Conservation (phyloP, 257 asterid genomes). For the Forsythia viridissima region DNA sequence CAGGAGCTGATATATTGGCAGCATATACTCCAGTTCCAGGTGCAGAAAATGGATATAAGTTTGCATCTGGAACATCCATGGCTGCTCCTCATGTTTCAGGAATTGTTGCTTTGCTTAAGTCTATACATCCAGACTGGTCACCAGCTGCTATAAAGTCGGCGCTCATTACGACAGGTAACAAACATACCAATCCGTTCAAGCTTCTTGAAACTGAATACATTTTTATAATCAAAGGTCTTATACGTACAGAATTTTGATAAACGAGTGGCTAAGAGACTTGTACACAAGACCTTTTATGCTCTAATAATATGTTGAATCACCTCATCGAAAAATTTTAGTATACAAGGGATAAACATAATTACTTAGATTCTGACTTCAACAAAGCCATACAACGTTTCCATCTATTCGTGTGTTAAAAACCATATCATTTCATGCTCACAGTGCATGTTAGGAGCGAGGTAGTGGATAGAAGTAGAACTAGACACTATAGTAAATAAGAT, state of each 20-base stretch:
- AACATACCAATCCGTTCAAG: neutral
- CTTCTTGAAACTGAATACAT: too few relatives aligned
- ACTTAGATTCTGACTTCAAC: neutral
- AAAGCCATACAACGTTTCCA: neutral
- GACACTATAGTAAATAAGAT: neutral
- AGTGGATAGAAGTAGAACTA: neutral
- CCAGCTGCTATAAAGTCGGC: constrained; percentile 40
- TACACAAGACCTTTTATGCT: neutral
- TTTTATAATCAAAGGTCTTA: neutral
- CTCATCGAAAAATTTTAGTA: neutral
- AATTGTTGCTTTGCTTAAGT: constrained; percentile 35
- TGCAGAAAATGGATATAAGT: neutral
- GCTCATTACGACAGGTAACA: constrained; percentile 35
- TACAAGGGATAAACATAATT: neutral
- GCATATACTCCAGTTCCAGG: constrained; percentile 20
- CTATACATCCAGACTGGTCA: constrained; percentile 42
- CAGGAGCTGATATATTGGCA: constrained; percentile 45
- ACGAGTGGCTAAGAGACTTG: neutral
- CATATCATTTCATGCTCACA: neutral
- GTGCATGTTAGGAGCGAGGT: neutral
- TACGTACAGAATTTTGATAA: too few relatives aligned
- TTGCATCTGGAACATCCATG: constrained; percentile 40
- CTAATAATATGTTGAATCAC: neutral
- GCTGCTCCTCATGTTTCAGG: constrained; percentile 46
- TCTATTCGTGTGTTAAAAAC: neutral